These are phyloP conservation scores for Ilyonectria destructans DNA, from an alignment of 2,329 filamentous ascomycete genomes.

Conservation along the genomic window DNA sequence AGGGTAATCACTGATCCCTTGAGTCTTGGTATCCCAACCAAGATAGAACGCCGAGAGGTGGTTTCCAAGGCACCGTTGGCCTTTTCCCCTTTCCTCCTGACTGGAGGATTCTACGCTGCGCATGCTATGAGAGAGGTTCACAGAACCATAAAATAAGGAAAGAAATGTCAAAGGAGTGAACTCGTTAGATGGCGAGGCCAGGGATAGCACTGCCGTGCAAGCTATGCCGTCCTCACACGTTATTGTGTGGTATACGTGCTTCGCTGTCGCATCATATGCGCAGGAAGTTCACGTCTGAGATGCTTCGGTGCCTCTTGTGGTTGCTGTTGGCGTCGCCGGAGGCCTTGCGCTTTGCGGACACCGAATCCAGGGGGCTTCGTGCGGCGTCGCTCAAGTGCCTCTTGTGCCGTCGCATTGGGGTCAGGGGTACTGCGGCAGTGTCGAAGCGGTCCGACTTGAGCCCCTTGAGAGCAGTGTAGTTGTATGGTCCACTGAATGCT, in stretches of 20 bases:
- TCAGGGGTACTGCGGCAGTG: constrained; percentile 78
- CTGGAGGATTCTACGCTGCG: constrained; percentile 38
- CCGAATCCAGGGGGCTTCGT: constrained; percentile 66
- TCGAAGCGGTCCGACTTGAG: constrained; percentile 78
- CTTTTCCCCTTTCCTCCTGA: constrained; percentile 32
- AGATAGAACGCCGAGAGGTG: constrained; percentile 40
- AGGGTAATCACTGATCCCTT: constrained; percentile 36
- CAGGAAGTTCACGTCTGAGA: constrained; percentile 70
- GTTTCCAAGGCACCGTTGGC: constrained; percentile 42
- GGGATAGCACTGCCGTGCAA: constrained; percentile 55
- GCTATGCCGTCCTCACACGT: constrained; percentile 66
- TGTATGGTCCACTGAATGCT: constrained; percentile 73
- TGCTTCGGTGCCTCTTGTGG: constrained; percentile 74
- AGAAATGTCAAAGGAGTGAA: constrained; percentile 36
- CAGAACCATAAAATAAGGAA: constrained; percentile 41
- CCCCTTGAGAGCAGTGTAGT: constrained; percentile 73
- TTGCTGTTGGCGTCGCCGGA: constrained; percentile 59
- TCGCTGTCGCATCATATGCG: constrained; percentile 56
- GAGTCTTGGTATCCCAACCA: constrained; percentile 40
- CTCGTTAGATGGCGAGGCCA: constrained; percentile 57
- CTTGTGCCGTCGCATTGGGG: constrained; percentile 75
- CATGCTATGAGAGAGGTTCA: constrained; percentile 43
- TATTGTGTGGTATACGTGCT: constrained; percentile 42
- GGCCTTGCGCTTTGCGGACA: constrained; percentile 71
- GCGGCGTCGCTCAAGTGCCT: constrained; percentile 61